Percentiles rank a stretch among this genome's conserved stretches.
Conservation (phyloP, 2,329 filamentous ascomycete species). For the Penicillium concentricum region DNA sequence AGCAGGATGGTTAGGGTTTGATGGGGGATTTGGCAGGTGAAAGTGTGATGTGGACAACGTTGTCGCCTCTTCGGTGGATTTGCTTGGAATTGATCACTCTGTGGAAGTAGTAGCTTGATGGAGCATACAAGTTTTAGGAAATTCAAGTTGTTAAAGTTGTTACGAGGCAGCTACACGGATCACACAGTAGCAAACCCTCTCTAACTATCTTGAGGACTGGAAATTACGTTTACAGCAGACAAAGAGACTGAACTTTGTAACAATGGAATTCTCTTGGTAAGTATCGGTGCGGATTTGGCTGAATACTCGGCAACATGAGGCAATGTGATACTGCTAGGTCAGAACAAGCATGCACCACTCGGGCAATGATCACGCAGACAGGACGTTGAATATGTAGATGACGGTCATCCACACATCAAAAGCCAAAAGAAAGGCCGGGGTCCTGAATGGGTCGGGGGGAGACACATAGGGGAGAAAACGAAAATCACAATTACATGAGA, state of each 20-base stretch:
- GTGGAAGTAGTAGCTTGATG: background rate
- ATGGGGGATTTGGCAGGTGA: background rate
- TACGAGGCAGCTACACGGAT: too few species aligned
- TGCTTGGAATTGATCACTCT: background rate
- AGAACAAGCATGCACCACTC: conserved; percentile 5
- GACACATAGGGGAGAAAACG: background rate
- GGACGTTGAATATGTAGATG: conserved; percentile 1
- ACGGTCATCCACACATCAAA: conserved; percentile 4
- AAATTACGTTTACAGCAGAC: background rate
- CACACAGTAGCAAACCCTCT: background rate
- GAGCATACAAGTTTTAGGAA: background rate
- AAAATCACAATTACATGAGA: conserved; percentile 1
- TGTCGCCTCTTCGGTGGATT: background rate
- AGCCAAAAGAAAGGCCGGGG: background rate
- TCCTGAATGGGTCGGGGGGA: background rate
- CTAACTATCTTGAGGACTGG: background rate
- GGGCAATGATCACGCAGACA: background rate
- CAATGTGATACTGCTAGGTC: conserved; percentile 4
- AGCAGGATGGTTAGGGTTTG: background rate
- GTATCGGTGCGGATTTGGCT: background rate
- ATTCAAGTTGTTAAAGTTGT: background rate
- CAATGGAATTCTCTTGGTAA: conserved; percentile 5
- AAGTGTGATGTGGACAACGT: background rate
- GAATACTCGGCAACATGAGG: conserved; percentile 2
- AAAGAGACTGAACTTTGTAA: background rate